phyloP scores from a whole-genome alignment of 176 grass and related monocot species.

The Rhynchospora breviuscula region DNA sequence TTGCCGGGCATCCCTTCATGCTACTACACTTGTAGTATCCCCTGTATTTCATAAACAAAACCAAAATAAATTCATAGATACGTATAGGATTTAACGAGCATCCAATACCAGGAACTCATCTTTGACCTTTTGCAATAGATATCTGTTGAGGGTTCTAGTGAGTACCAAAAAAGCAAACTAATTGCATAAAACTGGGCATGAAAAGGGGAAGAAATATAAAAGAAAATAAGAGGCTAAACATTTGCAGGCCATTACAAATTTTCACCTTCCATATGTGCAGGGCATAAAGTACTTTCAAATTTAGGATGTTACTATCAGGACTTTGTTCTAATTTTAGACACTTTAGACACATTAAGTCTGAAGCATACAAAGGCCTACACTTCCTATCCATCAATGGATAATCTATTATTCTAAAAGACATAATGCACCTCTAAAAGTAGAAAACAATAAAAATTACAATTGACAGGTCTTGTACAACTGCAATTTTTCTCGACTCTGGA shows the following conservation, averaged over 20 bases:
- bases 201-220: not conserved
- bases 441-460: not conserved
- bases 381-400: not conserved
- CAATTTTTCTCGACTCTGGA: not conserved
- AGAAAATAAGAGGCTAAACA: not conserved
- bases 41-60: slow-evolving; percentile 32
- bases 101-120: not conserved
- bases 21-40: slow-evolving; percentile 97
- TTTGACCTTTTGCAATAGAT: not conserved
- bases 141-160: not conserved
- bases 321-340: not conserved
- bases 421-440: no score
- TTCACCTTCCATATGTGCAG: not conserved
- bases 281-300: not conserved
- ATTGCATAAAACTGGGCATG: not conserved
- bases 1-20: slow-evolving; percentile 73
- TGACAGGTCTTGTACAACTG: not conserved
- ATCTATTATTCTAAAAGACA: not conserved
- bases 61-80: not conserved
- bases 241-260: not conserved
- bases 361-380: not conserved
- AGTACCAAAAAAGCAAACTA: not conserved
- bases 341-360: no score
- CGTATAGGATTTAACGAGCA: not conserved
- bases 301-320: not conserved